Base-by-base conservation (phyloP, 2,329 filamentous ascomycete genomes). In the Fusarium begoniae region DNA sequence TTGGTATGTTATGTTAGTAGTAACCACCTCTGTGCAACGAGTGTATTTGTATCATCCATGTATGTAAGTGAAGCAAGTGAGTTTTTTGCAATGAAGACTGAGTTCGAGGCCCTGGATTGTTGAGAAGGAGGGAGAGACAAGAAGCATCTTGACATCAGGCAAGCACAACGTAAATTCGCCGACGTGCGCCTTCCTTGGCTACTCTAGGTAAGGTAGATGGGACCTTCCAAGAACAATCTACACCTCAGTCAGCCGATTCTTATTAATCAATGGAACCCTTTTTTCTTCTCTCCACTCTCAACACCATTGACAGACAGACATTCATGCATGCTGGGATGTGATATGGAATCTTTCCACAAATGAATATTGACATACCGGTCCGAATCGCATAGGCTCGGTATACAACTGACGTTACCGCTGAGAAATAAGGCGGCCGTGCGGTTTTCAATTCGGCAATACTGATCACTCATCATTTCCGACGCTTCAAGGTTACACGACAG, bases 381-480 rank as follows among this genome's bases (percentile, higher is more conserved):
- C 64, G 72, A 56, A 58, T 66, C 60, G 68, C 72, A 66, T 69
- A 63, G 30, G 17, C 11, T 40, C 63, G 59, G 60, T 48, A 58
- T 51, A 41, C 44, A 64, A 24, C 43, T 48, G 45, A 50, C 26
- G 38, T 58, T 54, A 26, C n/a, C 17, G 61, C 48, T 55, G 44
- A 67, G 50, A 47, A 55, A 58, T 67, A 38, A 30, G 57, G 26
- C 59, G 32, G 56, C 51, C 35, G 54, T 38, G 28, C 47, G 56
- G 18, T 24, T 53, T 50, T 51, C 54, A 37, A 38, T 51, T 28
- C 38, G 53, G 41, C 32, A 62, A 62, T 62, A 51, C 35, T 55
- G 59, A 56, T 69, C 56, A 57, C 47, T 59, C 62, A 53, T 55
- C 66, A 45, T 37, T 63, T 43, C 38, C 41, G 45, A 55, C 40